Evolutionary conservation across 495 filamentous ascomycete genomes (phyloP), one percentile per base, ranked within the genome.

Genomic region (Penicillium tannophilum): DNA sequence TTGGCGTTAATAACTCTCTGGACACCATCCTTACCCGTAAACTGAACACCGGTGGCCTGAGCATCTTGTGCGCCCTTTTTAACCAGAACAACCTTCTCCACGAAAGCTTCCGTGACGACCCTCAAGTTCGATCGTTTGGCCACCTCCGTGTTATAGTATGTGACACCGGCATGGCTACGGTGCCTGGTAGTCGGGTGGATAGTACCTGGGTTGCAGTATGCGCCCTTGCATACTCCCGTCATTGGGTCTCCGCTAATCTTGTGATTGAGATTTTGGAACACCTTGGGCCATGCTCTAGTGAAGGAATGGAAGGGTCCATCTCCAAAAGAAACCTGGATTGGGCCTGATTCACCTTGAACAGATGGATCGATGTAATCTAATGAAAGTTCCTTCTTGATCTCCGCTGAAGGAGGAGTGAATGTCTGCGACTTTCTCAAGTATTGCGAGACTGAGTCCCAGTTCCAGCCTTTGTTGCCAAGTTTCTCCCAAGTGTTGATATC

Each of bases 391-490:
- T 55, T 51, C 12, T 43, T 26, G 53, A 50, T 46, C 10, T 42
- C 53, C 11, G 45, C 48, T 14, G 61, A 63, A 17, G 61, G 61
- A 5, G 56, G 56, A 19, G 23, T 58, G 14, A 54, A 52, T 2
- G 49, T 58, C 10, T 64, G 62, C 2, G 54, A 58, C 46, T 76
- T 70, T 39, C 59, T 58, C 33, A 69, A 66, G 62, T 82, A 83
- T 11, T 75, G 75, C 8, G 69, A 63, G 43, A 86, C 39, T 0
- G 70, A 65, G 31, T 80, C 73, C 56, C 69, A 83, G 48, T 73
- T 67, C 82, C 82, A 86, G 33, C 76, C 76, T 3, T 70, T 56
- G 55, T 83, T 85, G 6, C 82, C 82, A 28, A 84, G 63, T 16
- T 69, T 65, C 7, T 63, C 74, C 82, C 83, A 85, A 8, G 71